Evolutionary conservation across 2,329 filamentous ascomycete species (phyloP).

Genomic region (Westerdykella ornata): DNA sequence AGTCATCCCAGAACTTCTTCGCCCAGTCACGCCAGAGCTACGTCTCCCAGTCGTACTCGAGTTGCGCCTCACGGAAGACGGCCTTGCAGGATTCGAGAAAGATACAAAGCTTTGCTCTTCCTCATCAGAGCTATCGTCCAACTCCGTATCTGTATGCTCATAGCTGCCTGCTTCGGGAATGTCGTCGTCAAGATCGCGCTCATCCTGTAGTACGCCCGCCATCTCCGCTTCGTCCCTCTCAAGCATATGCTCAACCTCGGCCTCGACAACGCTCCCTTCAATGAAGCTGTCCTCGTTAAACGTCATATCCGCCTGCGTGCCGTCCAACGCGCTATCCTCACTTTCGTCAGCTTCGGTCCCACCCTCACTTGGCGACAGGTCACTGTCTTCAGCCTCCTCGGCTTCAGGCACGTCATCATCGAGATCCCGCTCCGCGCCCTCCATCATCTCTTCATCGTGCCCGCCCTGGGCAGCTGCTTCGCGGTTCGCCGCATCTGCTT

Average conservation of each 20-base stretch:
- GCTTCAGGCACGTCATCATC: constrained; percentile 38
- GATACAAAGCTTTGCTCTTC: constrained; percentile 8
- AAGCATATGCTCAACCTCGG: constrained; percentile 34
- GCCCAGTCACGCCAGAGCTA: constrained; percentile 9
- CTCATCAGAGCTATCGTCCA: constrained; percentile 37
- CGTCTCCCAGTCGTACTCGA: constrained; percentile 4
- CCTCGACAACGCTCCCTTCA: constrained; percentile 40
- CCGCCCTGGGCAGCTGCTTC: constrained; percentile 39
- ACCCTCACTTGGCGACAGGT: constrained; percentile 33
- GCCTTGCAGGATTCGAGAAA: not conserved
- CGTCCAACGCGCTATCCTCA: constrained; percentile 35
- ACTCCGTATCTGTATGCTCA: constrained; percentile 50
- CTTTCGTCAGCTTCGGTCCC: constrained; percentile 44
- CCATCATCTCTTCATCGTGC: constrained; percentile 36
- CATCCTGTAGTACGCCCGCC: constrained; percentile 43
- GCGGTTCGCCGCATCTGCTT: constrained; percentile 42
- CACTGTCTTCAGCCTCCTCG: constrained; percentile 21
- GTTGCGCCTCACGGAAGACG: not conserved
- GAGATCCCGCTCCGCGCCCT: constrained; percentile 34
- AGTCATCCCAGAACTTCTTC: constrained; percentile 11
- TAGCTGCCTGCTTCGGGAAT: constrained; percentile 49
- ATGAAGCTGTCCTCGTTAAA: constrained; percentile 47
- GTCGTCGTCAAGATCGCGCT: constrained; percentile 46
- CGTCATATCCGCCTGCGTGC: constrained; percentile 48
- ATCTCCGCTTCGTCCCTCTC: constrained; percentile 44